Base-by-base conservation (phyloP, 805 yeast species). In the Saccharomycodes ludwigii region DNA sequence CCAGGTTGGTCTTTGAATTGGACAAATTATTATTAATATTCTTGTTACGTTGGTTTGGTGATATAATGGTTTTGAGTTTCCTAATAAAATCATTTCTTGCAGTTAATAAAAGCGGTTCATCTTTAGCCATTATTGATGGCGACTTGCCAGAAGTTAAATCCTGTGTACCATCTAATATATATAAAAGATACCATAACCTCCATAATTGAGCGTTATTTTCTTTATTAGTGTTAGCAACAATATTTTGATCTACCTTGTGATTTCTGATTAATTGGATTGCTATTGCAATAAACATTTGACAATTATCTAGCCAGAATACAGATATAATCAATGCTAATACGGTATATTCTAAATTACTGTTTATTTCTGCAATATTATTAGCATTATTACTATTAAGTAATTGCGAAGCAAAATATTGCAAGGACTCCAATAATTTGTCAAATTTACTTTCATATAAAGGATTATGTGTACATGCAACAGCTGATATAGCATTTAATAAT, bases 81-180 rank as follows among this genome's bases (percentile, higher is more conserved):
- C 31, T 34, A 1, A 40, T 32, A 24, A 31, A 27, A 27, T 25
- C 22, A n/a, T 38, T 21, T 19, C 42, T 25, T 9, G 38, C 33
- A 7, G 32, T 25, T 30, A 44, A 50, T 11, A 73, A 46, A 3
- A 68, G 44, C 20, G 54, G 57, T 35, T 73, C 79, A 30, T 40
- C 26, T 18, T 52, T 46, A 2, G 64, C 50, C 31, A 61, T 59
- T n/a, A 76, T 64, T 27, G 76, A 45, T 0, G 79, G 71, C 35
- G 68, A 68, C 40, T 78, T 61, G 40, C 71, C 69, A 42, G 65
- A 68, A 0, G 76, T 66, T 43, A 76, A 52, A 40, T 79, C 70
- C 41, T 76, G 82, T 40, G 76, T 80, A 0, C 82, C 81, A 50
- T 76, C 84, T 22, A 75, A 52, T 7, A 74, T 67, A 48, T 71